Evolutionary conservation across 2,329 filamentous ascomycete genomes (phyloP), one percentile per base, ranked within the genome.

Genomic region (Scedosporium minutisporum): DNA sequence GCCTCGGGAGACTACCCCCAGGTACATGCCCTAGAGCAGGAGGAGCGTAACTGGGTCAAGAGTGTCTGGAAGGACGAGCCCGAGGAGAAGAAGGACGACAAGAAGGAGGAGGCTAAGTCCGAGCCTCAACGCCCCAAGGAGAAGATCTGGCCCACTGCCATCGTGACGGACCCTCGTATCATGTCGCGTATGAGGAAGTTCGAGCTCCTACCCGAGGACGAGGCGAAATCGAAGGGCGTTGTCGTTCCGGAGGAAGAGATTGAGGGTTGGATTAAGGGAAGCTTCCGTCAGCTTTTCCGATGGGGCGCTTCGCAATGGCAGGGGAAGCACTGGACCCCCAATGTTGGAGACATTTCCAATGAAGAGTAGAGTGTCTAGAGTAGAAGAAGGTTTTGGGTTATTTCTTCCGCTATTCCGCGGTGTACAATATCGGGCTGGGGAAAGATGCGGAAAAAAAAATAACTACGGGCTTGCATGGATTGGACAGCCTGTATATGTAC

Each of bases 41-140:
- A 95, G 76, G 91, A 96, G 76, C 76, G 75, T 55, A 85, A 93
- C 72, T 96, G 92, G 92, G 87, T 88, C 73, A 96, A 96, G 76
- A 86, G 82, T n/a, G 83, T 87, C 5, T 87, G 84, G 75, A 85
- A 87, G 73, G 76, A 70, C 12, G 51, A 55, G 6, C 21, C 44
- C 70, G 82, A 71, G 71, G 77, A 69, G 75, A 82, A 69, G 68
- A 76, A 71, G 57, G 70, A 74, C 60, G 70, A 74, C 64, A 71
- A 75, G 68, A 78, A 71, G 72, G 80, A 72, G 68, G 65, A 63
- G 42, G 12, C 12, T 12, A 65, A 64, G 48, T 7, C 21, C 9
- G 58, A 29, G 42, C 61, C 64, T 4, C 62, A 62, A 1, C 65
- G 68, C 1, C 63, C 70, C 64, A 78, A 78, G 63, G 90, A 93